Base-by-base conservation (phyloP, 495 filamentous ascomycete genomes). In the Schizothecium vesticola region DNA sequence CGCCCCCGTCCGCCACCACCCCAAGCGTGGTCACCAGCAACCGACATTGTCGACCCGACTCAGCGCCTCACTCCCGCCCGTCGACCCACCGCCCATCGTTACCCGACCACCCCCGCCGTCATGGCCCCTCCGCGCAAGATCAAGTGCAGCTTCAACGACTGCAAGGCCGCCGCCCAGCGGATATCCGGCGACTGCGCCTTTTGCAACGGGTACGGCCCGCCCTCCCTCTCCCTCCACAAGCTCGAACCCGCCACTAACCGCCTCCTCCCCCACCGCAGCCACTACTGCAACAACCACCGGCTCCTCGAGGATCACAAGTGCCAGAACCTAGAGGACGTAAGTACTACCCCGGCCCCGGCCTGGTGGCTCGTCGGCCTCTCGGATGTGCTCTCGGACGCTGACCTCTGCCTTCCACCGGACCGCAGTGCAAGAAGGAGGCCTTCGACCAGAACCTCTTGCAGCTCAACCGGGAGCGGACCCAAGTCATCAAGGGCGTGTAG, bases 161-260 rank as follows among this genome's bases (percentile, higher is more conserved):
- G 95, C 87, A 92, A 86, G 77, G 86, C 89, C 69, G 85, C 86
- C 33, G 93, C 93, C 24, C 92, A 96, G 77, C 87, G 91, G 65
- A 97, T 98, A 75, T 91, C 97, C 57, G 96, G 96, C 11, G 95
- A 98, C 80, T 99, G 95, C 83, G 90, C 87, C 64, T 98, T 98
- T 81, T 99, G 95, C 84, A 82, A 88, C 62, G 93, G 93, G 19
- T 43, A 43, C 36, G 2, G 13, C 12, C 13, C 36, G 13, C 36
- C 36, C 36, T 19, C 36, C 36, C 36, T 43, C 36, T 19, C 36
- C 13, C 36, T 43, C 12, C 16, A 1, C 36, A 0, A 0, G 12
- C 33, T 16, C 13, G 13, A 43, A 19, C 36, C 31, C 11, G 1
- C 10, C 1, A 19, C 36, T 43, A 43, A 43, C 36, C 36, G 11